These are phyloP conservation scores for Cordyceps javanica DNA, from an alignment of 2,329 filamentous ascomycete species.

Conservation along the genomic window DNA sequence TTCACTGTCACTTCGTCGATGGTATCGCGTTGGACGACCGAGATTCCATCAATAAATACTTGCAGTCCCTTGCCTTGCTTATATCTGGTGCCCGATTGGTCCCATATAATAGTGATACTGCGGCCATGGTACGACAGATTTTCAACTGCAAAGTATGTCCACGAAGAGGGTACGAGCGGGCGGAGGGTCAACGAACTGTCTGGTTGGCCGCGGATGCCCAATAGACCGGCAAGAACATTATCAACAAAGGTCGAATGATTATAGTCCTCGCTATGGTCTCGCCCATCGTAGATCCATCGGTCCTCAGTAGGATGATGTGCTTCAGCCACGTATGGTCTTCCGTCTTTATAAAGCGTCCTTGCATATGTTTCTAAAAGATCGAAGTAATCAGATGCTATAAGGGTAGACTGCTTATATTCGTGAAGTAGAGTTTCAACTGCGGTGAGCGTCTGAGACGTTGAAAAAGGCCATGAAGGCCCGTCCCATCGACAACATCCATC, in stretches of 20 bases:
- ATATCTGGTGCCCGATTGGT: conserved; percentile 32
- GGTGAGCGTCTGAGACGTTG: conserved; percentile 34
- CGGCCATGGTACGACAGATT: conserved; percentile 37
- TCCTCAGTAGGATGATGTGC: conserved; percentile 33
- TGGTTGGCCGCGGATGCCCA: conserved; percentile 33
- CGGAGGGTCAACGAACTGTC: conserved; percentile 32
- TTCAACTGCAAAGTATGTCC: conserved; percentile 36
- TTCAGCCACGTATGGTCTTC: conserved; percentile 37
- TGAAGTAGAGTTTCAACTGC: conserved; percentile 30
- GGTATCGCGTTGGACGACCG: conserved; percentile 15
- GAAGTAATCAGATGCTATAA: conserved; percentile 32
- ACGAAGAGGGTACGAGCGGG: conserved; percentile 31
- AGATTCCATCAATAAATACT: conserved; percentile 30
- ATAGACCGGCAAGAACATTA: conserved; percentile 36
- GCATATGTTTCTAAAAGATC: conserved; percentile 33
- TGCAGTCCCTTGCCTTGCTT: conserved; percentile 26
- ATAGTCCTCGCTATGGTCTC: conserved; percentile 31
- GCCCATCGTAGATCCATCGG: conserved; percentile 19
- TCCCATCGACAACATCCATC: conserved; percentile 34
- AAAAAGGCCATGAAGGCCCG: conserved; percentile 39
- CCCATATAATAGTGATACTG: conserved; percentile 34
- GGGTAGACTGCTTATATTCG: conserved; percentile 23
- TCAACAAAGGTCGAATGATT: conserved; percentile 39
- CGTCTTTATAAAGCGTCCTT: conserved; percentile 29
- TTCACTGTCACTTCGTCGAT: conserved; percentile 15